phyloP scores from a whole-genome alignment of 495 filamentous ascomycete genomes.

The Neurospora sp. region DNA sequence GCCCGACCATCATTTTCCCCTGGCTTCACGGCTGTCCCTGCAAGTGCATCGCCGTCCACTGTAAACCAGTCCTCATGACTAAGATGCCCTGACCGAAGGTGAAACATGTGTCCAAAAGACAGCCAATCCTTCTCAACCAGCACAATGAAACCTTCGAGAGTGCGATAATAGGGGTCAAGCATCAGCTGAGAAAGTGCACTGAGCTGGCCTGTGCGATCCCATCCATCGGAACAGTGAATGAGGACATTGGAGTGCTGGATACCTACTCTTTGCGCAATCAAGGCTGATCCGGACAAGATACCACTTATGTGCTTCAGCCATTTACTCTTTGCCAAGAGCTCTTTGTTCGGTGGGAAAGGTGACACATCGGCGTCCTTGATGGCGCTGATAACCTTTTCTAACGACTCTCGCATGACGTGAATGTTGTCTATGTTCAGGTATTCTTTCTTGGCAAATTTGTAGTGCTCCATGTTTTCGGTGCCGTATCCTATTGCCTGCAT shows the following conservation, averaged over 20 bases:
- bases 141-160: constrained; percentile 90
- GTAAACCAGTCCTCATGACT: constrained; percentile 94
- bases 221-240: constrained; percentile 97
- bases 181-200: constrained; percentile 90
- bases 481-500: constrained; percentile 94
- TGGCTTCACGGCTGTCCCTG: constrained; percentile 41
- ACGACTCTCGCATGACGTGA: constrained; percentile 91
- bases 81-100: constrained; percentile 74
- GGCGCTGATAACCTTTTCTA: constrained; percentile 80
- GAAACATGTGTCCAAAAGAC: constrained; percentile 96
- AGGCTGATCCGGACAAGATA: constrained; percentile 70
- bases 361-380: constrained; percentile 89
- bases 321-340: constrained; percentile 69
- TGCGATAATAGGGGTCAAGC: constrained; percentile 92
- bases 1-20: constrained; percentile 49
- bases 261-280: constrained; percentile 83
- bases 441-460: constrained; percentile 81
- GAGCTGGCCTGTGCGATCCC: constrained; percentile 94
- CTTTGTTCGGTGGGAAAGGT: constrained; percentile 71
- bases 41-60: constrained; percentile 60
- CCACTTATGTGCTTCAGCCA: constrained; percentile 89
- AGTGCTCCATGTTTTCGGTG: constrained; percentile 97
- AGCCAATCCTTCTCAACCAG: constrained; percentile 97
- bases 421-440: constrained; percentile 99
- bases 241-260: constrained; percentile 89